phyloP scores from a whole-genome alignment of 352 stramenopile genomes.

The Blastocystis sp. region DNA sequence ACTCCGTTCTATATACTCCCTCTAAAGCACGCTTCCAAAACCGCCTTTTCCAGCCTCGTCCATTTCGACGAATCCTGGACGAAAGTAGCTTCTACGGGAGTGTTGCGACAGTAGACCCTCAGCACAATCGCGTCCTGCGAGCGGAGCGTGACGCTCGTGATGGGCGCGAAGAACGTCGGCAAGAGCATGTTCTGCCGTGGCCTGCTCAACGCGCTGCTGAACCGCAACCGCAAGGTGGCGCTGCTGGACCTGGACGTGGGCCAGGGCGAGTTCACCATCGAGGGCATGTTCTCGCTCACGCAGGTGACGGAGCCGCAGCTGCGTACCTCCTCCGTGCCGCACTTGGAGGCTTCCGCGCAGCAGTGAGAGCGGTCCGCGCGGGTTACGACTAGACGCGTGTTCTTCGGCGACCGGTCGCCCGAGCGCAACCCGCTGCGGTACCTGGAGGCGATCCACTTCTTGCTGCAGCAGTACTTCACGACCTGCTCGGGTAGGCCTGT shows the following conservation, averaged over 20 bases:
- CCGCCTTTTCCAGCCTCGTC: background rate
- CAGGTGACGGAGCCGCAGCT: slow-evolving; percentile 83
- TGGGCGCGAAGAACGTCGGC: slow-evolving; percentile 88
- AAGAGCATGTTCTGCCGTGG: slow-evolving; percentile 92
- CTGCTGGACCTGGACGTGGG: slow-evolving; percentile 91
- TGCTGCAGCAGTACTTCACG: slow-evolving; percentile 74
- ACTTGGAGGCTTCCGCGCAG: background rate
- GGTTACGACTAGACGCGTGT: background rate
- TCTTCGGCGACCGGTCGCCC: slow-evolving; percentile 45
- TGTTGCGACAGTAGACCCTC: background rate
- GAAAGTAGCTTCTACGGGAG: background rate
- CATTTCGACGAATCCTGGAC: background rate
- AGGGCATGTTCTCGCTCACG: slow-evolving; percentile 86
- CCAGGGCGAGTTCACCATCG: slow-evolving; percentile 88
- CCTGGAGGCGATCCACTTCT: slow-evolving; percentile 73
- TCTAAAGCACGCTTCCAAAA: background rate
- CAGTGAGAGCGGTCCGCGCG: background rate
- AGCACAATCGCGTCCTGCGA: background rate
- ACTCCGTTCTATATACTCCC: background rate
- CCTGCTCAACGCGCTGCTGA: slow-evolving; percentile 85
- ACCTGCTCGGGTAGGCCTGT: slow-evolving; percentile 48
- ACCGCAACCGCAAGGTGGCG: slow-evolving; percentile 77
- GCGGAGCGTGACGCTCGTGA: slow-evolving; percentile 77
- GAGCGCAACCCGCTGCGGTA: slow-evolving; percentile 75
- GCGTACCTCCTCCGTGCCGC: slow-evolving; percentile 70